Conservation (phyloP, 345 rosid species). For the Eucalyptus decipiens region DNA sequence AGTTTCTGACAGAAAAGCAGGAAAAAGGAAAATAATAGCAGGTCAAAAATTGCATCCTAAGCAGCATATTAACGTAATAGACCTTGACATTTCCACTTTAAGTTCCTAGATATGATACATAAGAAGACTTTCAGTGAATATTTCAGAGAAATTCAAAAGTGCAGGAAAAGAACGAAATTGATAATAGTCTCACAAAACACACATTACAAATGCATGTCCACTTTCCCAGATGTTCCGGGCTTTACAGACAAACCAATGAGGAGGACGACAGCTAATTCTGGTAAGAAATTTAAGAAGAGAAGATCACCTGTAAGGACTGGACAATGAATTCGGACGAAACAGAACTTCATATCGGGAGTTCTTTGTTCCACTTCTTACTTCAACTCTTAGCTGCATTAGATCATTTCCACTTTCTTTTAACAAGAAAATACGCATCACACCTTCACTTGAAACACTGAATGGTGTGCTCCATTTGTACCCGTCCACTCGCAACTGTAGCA, state of each 20-base stretch:
- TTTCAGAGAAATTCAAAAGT: neutral
- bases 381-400: slow-evolving; percentile 54
- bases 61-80: neutral
- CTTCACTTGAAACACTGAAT: slow-evolving; percentile 72
- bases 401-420: slow-evolving; percentile 38
- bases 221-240: neutral
- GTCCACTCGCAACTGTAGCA: slow-evolving; percentile 53
- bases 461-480: slow-evolving; percentile 89
- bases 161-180: neutral
- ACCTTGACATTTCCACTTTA: neutral
- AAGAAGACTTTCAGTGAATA: neutral
- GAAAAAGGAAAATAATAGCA: neutral
- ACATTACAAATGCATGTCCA: neutral
- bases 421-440: slow-evolving; percentile 59
- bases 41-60: neutral
- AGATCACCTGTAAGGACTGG: slow-evolving; percentile 87
- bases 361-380: slow-evolving; percentile 88
- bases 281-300: neutral
- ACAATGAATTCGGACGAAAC: slow-evolving; percentile 68
- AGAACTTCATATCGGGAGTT: slow-evolving; percentile 85
- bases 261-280: neutral
- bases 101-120: neutral
- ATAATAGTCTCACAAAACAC: neutral
- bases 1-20: neutral
- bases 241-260: neutral